Percentiles rank a stretch among this genome's conserved stretches.
Conservation (phyloP, 768 basidiomycete species). For the Trametes gibbosa region DNA sequence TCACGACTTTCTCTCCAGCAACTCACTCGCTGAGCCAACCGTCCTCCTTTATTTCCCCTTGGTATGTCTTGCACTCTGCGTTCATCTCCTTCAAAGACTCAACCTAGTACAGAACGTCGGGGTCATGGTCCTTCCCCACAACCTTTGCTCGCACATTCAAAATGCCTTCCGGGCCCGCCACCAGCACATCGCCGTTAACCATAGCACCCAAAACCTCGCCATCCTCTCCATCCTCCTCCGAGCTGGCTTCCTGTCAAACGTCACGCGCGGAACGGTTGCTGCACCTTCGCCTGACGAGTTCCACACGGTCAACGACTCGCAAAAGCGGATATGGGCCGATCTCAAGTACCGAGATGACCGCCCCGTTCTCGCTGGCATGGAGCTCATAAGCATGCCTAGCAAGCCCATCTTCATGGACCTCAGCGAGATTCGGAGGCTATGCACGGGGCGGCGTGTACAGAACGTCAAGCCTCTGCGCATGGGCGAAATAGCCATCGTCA, state of each 20-base stretch:
- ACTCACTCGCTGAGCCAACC: neutral
- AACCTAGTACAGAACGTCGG: neutral
- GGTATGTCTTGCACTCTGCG: neutral
- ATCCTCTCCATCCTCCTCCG: constrained; percentile 92
- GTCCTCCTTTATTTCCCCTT: neutral
- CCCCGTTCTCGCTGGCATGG: constrained; percentile 78
- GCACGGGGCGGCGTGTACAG: constrained; percentile 79
- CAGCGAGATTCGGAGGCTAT: constrained; percentile 72
- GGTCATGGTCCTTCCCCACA: constrained; percentile 63
- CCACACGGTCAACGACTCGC: constrained; percentile 51
- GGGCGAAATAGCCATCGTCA: constrained; percentile 90
- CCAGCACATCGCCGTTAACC: constrained; percentile 69
- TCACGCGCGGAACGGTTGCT: constrained; percentile 75
- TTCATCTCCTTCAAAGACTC: neutral
- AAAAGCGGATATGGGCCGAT: constrained; percentile 87
- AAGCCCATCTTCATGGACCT: constrained; percentile 73
- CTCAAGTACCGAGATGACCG: constrained; percentile 92
- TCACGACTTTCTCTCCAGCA: neutral
- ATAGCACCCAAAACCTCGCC: constrained; percentile 86
- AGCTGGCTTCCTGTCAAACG: constrained; percentile 78
- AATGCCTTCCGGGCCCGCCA: constrained; percentile 92
- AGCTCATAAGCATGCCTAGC: constrained; percentile 81
- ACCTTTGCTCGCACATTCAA: constrained; percentile 87
- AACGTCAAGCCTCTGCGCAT: constrained; percentile 81
- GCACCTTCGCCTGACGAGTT: constrained; percentile 67